Conservation (phyloP, 2,329 filamentous ascomycete species). For the Venturia pyrina region DNA sequence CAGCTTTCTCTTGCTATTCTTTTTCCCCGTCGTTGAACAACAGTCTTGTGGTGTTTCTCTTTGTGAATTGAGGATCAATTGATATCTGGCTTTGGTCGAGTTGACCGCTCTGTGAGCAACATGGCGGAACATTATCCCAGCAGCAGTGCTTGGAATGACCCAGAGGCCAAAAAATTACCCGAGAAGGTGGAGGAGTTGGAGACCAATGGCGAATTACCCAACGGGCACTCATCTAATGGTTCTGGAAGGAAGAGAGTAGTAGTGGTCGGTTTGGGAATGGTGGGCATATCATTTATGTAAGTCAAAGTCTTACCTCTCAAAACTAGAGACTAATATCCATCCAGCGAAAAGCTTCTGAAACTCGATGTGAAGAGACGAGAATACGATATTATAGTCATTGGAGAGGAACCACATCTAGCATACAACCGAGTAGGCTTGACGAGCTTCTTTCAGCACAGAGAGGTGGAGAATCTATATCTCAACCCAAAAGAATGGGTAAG, state of each 20-base stretch:
- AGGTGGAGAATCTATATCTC: slow-evolving; percentile 79
- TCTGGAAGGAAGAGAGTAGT: slow-evolving; percentile 56
- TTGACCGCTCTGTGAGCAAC: not conserved
- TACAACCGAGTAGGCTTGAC: slow-evolving; percentile 88
- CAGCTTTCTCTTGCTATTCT: too few species aligned
- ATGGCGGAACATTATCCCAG: slow-evolving; percentile 17
- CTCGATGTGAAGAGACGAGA: slow-evolving; percentile 65
- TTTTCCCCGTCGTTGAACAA: not conserved
- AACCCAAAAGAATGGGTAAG: slow-evolving; percentile 74
- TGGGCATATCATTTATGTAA: slow-evolving; percentile 80
- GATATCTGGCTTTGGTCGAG: not conserved
- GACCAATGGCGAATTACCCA: slow-evolving; percentile 23
- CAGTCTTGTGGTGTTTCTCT: not conserved
- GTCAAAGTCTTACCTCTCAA: slow-evolving; percentile 20
- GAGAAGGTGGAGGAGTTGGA: slow-evolving; percentile 30
- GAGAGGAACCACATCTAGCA: slow-evolving; percentile 77
- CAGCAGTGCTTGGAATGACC: slow-evolving; percentile 36
- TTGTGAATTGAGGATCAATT: not conserved
- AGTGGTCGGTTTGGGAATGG: slow-evolving; percentile 85
- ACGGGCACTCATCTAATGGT: slow-evolving; percentile 22
- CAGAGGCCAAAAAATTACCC: slow-evolving; percentile 35
- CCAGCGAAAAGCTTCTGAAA: slow-evolving; percentile 79
- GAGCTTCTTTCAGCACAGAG: slow-evolving; percentile 77
- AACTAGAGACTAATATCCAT: slow-evolving; percentile 7
- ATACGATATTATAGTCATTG: slow-evolving; percentile 76